These are phyloP conservation scores for Cicer yamashitae DNA, from an alignment of 306 rosid genomes.

Conservation along the genomic window DNA sequence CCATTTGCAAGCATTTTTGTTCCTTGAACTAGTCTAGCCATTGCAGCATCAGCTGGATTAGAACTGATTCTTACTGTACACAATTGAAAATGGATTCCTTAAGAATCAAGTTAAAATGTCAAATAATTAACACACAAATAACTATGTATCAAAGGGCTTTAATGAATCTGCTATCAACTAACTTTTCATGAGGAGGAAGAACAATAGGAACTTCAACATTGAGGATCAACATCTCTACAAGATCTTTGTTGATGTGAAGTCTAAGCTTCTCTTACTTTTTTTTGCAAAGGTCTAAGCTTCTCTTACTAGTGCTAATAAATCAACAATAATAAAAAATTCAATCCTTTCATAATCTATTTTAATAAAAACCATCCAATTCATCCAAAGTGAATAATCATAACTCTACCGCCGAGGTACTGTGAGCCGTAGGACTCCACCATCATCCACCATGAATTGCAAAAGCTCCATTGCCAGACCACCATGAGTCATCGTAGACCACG, in stretches of 20 bases:
- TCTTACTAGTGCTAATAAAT: no score
- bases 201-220: not conserved
- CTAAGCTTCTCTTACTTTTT: no score
- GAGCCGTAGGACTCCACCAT: no score
- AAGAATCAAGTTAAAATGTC: constrained; percentile 1
- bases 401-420: no score
- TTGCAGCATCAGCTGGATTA: constrained; percentile 67
- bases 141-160: not conserved
- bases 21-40: constrained; percentile 71
- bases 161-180: not conserved
- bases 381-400: no score
- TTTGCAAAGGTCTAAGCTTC: no score
- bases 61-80: constrained; percentile 61
- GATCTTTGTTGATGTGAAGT: not conserved
- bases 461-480: no score
- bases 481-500: no score
- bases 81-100: constrained; percentile 23
- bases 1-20: constrained; percentile 67
- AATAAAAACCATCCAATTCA: no score
- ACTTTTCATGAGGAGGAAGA: not conserved
- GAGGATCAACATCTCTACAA: not conserved
- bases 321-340: no score
- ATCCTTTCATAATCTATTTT: no score
- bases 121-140: constrained; percentile 1
- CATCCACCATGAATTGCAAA: no score